Evolutionary conservation across 2,329 filamentous ascomycete genomes (phyloP), one percentile per base, ranked within the genome.

Genomic region (Aspergillus latus): DNA sequence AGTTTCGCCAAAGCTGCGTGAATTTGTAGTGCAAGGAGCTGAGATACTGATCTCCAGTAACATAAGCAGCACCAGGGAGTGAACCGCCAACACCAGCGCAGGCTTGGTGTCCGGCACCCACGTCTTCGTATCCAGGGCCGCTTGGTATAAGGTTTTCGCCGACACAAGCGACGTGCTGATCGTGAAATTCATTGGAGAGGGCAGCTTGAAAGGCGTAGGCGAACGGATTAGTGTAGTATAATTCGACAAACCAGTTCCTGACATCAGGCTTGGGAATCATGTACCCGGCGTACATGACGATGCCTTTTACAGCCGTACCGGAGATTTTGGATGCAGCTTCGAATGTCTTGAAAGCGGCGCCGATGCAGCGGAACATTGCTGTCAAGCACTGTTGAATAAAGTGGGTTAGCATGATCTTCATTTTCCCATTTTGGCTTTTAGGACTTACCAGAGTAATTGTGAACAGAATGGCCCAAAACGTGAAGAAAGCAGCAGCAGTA

Each of bases 11-110:
- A 1, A 86, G 57, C 39, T 85, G 78, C 0, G 64, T 63, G 49
- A 81, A 72, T 16, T 72, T 74, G 68, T 84, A 86, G 0, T 81
- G 82, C 0, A 88, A 72, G 1, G 79, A 81, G 0, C 63, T 63
- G 0, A 88, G 71, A 52, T 88, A 88, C 4, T 81, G 69, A n/a
- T 86, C 83, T 0, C 85, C 85, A 7, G 72, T 78, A 1, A 88
- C 73, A 11, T 64, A 76, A 0, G 74, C 76, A 21, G 76, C 66
- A 0, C 84, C 84, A 1, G 70, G 70, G 0, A 66, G 59, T 0
- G 82, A 84, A 21, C 87, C 85, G 2, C 77, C 74, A 0, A 88
- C 79, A 54, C 84, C 84, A 2, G 84, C 77, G 32, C 70, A 72
- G 13, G 70, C 59, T 42, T 70, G 66, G 36, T 64, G 55, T 1